These are phyloP conservation scores for Citrus sinensis DNA, from an alignment of 345 rosid genomes.

Conservation along the genomic window DNA sequence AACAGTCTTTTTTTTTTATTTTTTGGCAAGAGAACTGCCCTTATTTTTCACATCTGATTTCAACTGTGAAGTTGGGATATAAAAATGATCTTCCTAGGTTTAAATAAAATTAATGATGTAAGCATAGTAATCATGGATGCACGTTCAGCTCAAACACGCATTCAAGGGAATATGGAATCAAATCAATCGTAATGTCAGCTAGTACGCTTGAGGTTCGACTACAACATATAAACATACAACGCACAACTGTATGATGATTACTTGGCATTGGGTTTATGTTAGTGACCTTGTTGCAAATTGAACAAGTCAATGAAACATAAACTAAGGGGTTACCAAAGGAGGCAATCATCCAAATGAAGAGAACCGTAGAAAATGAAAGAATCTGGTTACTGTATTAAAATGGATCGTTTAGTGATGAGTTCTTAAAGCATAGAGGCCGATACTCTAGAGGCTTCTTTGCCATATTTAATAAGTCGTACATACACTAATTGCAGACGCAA, in stretches of 20 bases:
- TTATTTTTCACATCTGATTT: too few relatives aligned
- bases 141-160: conserved; percentile 2
- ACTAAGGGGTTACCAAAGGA: not conserved
- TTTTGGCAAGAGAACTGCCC: not conserved
- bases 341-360: not conserved
- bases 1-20: not conserved
- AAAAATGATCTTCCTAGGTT: not conserved
- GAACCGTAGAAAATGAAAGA: not conserved
- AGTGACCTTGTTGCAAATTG: not conserved
- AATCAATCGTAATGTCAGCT: not conserved
- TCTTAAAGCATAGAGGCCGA: conserved; percentile 4
- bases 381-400: not conserved
- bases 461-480: conserved; percentile 15
- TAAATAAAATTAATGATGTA: not conserved
- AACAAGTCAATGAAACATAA: not conserved
- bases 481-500: conserved; percentile 16
- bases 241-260: not conserved
- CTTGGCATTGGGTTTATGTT: not conserved
- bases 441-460: conserved; percentile 10
- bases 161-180: not conserved
- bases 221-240: not conserved
- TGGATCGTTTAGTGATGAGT: not conserved
- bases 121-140: not conserved
- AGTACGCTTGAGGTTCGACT: not conserved
- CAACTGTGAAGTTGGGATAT: not conserved